A percentile compares a stretch with the other conserved stretches of the same genome.
These are phyloP conservation scores for Perilla frutescens DNA, from an alignment of 257 asterid species.

Conservation along the genomic window DNA sequence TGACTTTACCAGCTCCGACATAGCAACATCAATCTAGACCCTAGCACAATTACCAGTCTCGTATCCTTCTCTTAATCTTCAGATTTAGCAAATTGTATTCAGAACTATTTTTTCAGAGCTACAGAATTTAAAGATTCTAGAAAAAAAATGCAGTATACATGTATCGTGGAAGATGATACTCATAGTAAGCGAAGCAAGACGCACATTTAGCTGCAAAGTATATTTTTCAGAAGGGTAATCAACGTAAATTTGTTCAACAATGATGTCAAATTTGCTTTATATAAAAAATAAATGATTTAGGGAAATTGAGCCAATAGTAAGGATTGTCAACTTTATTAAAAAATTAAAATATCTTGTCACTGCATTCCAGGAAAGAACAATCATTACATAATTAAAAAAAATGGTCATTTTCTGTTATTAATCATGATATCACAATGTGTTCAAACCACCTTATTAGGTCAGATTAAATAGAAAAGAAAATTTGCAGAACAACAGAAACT, in stretches of 20 bases:
- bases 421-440: constrained; percentile 4
- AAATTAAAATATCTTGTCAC: background rate
- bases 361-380: constrained; percentile 1
- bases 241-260: background rate
- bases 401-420: background rate
- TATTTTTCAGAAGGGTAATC: background rate
- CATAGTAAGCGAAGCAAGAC: background rate
- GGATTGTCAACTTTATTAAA: background rate
- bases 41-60: constrained; percentile 21
- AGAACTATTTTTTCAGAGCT: constrained; percentile 10
- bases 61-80: background rate
- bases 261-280: constrained; percentile 11
- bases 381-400: constrained; percentile 16
- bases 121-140: background rate
- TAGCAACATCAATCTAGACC: constrained; percentile 21
- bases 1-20: background rate
- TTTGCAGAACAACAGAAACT: constrained; percentile 27
- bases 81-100: constrained; percentile 25
- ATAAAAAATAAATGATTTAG: background rate
- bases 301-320: background rate
- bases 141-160: constrained; percentile 6
- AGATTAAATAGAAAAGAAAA: constrained; percentile 29
- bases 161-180: constrained; percentile 18
- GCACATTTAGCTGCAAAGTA: constrained; percentile 15
- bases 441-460: constrained; percentile 1